Evolutionary conservation across 345 rosid genomes (phyloP).

Genomic region (Clarkia xantiana): DNA sequence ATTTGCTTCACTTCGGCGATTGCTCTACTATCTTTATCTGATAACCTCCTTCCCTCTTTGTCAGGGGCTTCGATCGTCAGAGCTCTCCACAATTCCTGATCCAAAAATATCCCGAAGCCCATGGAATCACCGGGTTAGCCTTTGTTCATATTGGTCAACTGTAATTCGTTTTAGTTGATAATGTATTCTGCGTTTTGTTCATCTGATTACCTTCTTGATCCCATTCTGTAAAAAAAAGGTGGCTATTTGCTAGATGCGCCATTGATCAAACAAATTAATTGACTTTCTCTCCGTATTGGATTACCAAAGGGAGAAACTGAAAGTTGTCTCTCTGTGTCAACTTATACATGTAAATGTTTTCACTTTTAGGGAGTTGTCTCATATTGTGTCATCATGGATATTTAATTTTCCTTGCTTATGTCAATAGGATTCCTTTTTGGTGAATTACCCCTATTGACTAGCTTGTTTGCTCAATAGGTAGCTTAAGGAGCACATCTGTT

Average conservation of each 20-base stretch:
- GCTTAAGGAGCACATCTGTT: slow-evolving; percentile 52
- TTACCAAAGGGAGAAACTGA: too few relatives aligned
- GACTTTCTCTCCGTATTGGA: too few relatives aligned
- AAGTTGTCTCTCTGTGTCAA: too few relatives aligned
- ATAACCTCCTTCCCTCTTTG: background rate
- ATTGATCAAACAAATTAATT: too few relatives aligned
- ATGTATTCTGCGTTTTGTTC: background rate
- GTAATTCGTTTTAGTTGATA: background rate
- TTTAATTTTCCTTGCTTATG: background rate
- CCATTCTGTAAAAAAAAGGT: too few relatives aligned
- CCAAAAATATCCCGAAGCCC: slow-evolving; percentile 12
- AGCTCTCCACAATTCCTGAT: slow-evolving; percentile 5
- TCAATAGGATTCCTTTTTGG: background rate
- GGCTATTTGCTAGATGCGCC: too few relatives aligned
- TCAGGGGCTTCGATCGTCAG: slow-evolving; percentile 4
- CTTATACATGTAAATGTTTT: too few relatives aligned
- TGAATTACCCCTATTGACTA: background rate
- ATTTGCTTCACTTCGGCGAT: background rate
- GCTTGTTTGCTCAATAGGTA: slow-evolving; percentile 24
- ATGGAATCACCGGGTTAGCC: slow-evolving; percentile 56
- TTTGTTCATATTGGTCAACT: background rate
- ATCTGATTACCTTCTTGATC: background rate
- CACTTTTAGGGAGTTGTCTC: too few relatives aligned
- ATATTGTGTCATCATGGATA: background rate
- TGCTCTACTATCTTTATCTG: background rate